Evolutionary conservation across 306 rosid genomes (phyloP).

Genomic region (Echinosophora koreensis): DNA sequence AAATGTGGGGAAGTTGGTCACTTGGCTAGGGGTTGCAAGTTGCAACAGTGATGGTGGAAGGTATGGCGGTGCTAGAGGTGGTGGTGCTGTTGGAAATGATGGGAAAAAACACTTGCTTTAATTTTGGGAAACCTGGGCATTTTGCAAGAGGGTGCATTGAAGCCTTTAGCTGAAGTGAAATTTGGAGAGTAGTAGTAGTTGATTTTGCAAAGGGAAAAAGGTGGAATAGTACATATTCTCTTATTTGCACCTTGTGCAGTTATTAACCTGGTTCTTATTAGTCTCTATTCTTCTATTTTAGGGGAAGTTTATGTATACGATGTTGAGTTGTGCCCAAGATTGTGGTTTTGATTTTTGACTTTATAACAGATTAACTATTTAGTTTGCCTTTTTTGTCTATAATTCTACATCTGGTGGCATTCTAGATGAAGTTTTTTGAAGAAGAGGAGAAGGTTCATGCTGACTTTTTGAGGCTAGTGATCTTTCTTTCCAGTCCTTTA

Average conservation of each 20-base stretch:
- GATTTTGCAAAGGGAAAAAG: constrained; percentile 47
- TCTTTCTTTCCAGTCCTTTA: too few relatives aligned
- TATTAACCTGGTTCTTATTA: constrained; percentile 9
- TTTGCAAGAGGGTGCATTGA: constrained; percentile 78
- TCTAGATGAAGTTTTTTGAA: too few relatives aligned
- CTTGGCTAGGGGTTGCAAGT: constrained; percentile 77
- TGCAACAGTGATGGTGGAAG: constrained; percentile 58
- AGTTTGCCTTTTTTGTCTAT: too few relatives aligned
- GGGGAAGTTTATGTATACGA: constrained; percentile 52
- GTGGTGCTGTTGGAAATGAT: constrained; percentile 37
- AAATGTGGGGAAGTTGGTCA: constrained; percentile 77
- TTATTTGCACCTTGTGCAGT: constrained; percentile 36
- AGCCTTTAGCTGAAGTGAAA: constrained; percentile 48
- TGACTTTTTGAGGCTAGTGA: too few relatives aligned
- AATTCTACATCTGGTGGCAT: too few relatives aligned
- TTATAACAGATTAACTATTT: too few relatives aligned
- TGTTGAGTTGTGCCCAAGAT: constrained; percentile 43
- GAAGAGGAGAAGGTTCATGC: too few relatives aligned
- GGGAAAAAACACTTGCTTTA: constrained; percentile 58
- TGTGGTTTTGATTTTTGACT: constrained; percentile 38
- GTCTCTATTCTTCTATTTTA: constrained; percentile 44
- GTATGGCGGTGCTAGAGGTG: constrained; percentile 32
- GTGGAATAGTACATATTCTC: constrained; percentile 72
- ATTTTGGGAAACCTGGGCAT: constrained; percentile 82
- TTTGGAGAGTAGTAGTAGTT: neutral